These are phyloP conservation scores for Conoideocrella luteorostrata DNA, from an alignment of 2,329 filamentous ascomycete species.

Conservation along the genomic window DNA sequence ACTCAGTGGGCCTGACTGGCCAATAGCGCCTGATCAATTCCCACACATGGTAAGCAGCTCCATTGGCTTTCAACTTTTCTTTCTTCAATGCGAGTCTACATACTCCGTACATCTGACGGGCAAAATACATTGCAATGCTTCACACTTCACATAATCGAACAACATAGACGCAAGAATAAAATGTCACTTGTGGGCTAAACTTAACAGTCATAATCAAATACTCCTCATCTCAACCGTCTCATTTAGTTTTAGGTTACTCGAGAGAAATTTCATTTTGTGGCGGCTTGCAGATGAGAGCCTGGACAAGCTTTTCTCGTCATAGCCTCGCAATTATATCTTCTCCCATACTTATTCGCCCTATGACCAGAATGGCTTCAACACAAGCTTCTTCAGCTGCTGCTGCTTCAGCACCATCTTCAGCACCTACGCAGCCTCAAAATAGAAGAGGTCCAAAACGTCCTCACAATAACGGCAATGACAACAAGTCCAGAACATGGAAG, in stretches of 20 bases:
- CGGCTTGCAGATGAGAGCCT: conserved; percentile 13
- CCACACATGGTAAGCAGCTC: conserved; percentile 6
- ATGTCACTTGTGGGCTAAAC: no score
- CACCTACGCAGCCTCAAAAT: conserved; percentile 1
- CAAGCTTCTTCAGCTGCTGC: conserved; percentile 2
- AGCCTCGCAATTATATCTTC: background rate
- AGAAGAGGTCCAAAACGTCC: conserved; percentile 4
- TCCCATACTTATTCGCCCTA: background rate
- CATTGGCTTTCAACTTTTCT: conserved; percentile 7
- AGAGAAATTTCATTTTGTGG: no score
- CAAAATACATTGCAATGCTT: no score
- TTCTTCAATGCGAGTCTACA: no score
- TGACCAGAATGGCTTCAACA: conserved; percentile 11
- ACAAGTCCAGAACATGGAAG: conserved; percentile 21
- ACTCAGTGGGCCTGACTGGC: background rate
- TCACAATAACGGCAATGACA: conserved; percentile 5
- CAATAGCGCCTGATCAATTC: conserved; percentile 4
- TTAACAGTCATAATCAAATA: no score
- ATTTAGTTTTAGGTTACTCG: no score
- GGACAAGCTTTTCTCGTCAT: conserved; percentile 5
- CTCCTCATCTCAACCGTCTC: background rate
- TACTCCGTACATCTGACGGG: no score
- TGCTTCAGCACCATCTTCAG: background rate
- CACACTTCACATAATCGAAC: no score
- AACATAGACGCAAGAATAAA: no score